phyloP scores from a whole-genome alignment of 148 eudicot genomes.

The Pouteria glomerata region DNA sequence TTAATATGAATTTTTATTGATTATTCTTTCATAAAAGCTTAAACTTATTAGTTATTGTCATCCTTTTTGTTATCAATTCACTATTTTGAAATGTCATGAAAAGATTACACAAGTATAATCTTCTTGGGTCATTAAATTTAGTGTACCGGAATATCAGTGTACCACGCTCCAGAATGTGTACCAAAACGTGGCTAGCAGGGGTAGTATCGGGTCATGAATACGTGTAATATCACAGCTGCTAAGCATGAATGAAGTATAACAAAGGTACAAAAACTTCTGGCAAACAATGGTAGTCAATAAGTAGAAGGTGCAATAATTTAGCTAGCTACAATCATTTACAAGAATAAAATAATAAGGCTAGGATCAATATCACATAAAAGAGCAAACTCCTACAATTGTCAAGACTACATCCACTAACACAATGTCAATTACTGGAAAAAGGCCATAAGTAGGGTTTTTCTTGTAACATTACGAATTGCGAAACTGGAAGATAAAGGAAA shows the following conservation, averaged over 20 bases:
- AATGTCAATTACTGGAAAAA: neutral
- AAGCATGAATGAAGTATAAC: neutral
- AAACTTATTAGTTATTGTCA: too few species aligned
- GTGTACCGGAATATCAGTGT: too few species aligned
- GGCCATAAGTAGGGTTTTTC: neutral
- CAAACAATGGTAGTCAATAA: slow-evolving; percentile 1
- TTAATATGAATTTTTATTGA: too few species aligned
- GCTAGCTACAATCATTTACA: neutral
- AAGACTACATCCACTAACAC: neutral
- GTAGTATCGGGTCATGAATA: neutral
- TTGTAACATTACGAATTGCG: neutral
- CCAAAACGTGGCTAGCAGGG: too few species aligned
- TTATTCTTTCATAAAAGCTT: too few species aligned
- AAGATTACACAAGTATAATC: too few species aligned
- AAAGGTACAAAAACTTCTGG: neutral
- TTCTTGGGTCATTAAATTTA: too few species aligned
- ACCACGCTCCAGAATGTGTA: too few species aligned
- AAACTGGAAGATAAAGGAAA: neutral
- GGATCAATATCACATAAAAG: neutral
- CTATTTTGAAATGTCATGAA: too few species aligned
- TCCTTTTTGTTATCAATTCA: too few species aligned
- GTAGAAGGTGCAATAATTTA: neutral
- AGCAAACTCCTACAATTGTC: neutral
- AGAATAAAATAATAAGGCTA: neutral
- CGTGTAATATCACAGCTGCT: neutral